Evolutionary conservation across 768 basidiomycete species (phyloP).

Genomic region (Suillus luteus): DNA sequence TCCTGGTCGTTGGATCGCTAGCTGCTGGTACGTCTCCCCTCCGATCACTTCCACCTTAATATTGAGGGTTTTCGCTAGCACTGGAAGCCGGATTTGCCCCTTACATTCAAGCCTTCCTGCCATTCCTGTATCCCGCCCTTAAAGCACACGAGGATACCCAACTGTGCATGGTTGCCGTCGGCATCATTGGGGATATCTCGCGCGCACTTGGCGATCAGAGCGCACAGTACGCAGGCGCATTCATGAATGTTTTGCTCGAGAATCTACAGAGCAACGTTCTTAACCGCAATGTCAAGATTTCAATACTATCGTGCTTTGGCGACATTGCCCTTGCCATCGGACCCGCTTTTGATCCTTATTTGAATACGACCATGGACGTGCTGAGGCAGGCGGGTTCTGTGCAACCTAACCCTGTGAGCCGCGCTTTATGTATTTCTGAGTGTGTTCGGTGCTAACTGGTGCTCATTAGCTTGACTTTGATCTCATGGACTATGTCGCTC

Average conservation of each 20-base stretch:
- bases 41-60: neutral
- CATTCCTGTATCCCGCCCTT: constrained; percentile 85
- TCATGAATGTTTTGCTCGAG: constrained; percentile 92
- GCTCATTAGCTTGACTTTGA: constrained; percentile 73
- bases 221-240: constrained; percentile 78
- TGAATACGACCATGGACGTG: constrained; percentile 89
- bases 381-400: constrained; percentile 88
- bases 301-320: constrained; percentile 94
- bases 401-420: constrained; percentile 80
- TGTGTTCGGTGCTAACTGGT: constrained; percentile 8
- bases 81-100: constrained; percentile 78
- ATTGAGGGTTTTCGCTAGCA: constrained; percentile 41
- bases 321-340: constrained; percentile 95
- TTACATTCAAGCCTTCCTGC: constrained; percentile 85
- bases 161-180: constrained; percentile 93
- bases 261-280: constrained; percentile 89
- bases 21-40: constrained; percentile 57
- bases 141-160: constrained; percentile 94
- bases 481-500: constrained; percentile 87
- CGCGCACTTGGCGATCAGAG: constrained; percentile 88
- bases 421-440: neutral
- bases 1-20: constrained; percentile 89
- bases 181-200: constrained; percentile 95
- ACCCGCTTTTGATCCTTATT: constrained; percentile 81
- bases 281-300: constrained; percentile 93